Evolutionary conservation across 305 asterid species (phyloP).

Genomic region (Fraxinus floribunda): DNA sequence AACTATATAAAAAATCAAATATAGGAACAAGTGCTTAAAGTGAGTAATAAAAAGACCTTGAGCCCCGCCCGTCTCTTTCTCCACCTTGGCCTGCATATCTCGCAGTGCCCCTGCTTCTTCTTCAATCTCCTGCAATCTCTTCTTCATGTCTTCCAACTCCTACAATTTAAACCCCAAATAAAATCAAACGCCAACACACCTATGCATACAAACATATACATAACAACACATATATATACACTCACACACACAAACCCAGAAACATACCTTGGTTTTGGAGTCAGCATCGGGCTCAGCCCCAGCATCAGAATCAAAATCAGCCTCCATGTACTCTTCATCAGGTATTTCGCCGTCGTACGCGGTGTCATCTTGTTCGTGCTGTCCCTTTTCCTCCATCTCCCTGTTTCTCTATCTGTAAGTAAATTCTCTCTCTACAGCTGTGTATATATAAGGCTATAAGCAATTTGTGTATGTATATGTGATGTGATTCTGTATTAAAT

Average conservation of each 20-base stretch:
- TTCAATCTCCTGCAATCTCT: conserved; percentile 73
- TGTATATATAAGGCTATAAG: not conserved
- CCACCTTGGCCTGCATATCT: conserved; percentile 72
- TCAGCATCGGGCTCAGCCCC: conserved; percentile 36
- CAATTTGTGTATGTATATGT: conserved; percentile 2
- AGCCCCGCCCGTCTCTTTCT: conserved; percentile 60
- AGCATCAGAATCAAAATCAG: conserved; percentile 47
- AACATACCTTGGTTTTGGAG: conserved; percentile 40
- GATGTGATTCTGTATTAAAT: not conserved
- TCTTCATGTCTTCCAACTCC: conserved; percentile 78
- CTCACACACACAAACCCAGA: not conserved
- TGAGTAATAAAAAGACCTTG: conserved; percentile 46
- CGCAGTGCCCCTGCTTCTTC: conserved; percentile 82
- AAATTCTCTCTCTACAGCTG: conserved; percentile 12
- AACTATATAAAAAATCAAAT: conserved; percentile 8
- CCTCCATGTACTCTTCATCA: conserved; percentile 56
- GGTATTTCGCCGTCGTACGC: conserved; percentile 55
- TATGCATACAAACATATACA: not conserved
- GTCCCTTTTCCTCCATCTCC: conserved; percentile 41
- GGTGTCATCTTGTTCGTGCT: conserved; percentile 50
- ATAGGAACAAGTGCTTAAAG: not conserved
- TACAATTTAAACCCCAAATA: conserved; percentile 26
- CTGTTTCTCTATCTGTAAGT: not conserved
- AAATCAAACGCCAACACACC: conserved; percentile 3
- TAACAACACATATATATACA: not conserved